Conservation (phyloP, 2,329 filamentous ascomycete species). For the Aspergillus neoniger region DNA sequence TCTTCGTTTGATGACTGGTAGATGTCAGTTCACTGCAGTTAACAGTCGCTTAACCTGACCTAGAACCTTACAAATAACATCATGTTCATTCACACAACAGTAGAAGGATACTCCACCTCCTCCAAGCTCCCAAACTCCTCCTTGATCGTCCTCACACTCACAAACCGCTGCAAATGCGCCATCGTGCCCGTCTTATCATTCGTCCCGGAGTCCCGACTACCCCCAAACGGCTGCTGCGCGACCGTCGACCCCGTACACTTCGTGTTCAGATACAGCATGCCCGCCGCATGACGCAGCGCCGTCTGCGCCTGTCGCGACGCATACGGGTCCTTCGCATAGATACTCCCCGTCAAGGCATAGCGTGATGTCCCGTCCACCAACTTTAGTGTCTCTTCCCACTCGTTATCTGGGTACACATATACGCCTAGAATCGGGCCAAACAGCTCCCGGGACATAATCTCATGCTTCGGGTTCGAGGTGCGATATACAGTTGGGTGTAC, state of each 20-base stretch:
- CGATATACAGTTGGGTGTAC: slow-evolving; percentile 80
- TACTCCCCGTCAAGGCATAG: slow-evolving; percentile 45
- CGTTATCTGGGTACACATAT: slow-evolving; percentile 74
- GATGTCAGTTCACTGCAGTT: no score
- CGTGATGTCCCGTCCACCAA: slow-evolving; percentile 40
- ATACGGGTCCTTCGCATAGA: slow-evolving; percentile 45
- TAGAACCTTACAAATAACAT: no score
- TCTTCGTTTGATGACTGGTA: no score
- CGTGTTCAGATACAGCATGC: slow-evolving; percentile 62
- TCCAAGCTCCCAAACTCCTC: slow-evolving; percentile 48
- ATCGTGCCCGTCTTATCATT: slow-evolving; percentile 60
- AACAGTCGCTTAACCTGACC: no score
- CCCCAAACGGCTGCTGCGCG: slow-evolving; percentile 60
- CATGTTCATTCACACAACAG: slow-evolving; percentile 12
- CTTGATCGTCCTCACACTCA: slow-evolving; percentile 56
- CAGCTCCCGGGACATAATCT: slow-evolving; percentile 73
- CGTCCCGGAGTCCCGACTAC: slow-evolving; percentile 55
- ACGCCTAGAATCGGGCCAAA: slow-evolving; percentile 76
- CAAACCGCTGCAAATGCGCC: slow-evolving; percentile 54
- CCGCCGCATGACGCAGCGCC: slow-evolving; percentile 55
- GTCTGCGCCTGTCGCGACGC: slow-evolving; percentile 55
- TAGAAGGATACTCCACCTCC: slow-evolving; percentile 27
- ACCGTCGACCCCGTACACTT: slow-evolving; percentile 60
- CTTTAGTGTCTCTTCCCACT: slow-evolving; percentile 57
- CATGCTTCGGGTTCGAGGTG: slow-evolving; percentile 71